Percentiles rank a stretch among this genome's conserved stretches.
Conservation (phyloP, 2,329 filamentous ascomycete species). For the Fusarium chaquense region DNA sequence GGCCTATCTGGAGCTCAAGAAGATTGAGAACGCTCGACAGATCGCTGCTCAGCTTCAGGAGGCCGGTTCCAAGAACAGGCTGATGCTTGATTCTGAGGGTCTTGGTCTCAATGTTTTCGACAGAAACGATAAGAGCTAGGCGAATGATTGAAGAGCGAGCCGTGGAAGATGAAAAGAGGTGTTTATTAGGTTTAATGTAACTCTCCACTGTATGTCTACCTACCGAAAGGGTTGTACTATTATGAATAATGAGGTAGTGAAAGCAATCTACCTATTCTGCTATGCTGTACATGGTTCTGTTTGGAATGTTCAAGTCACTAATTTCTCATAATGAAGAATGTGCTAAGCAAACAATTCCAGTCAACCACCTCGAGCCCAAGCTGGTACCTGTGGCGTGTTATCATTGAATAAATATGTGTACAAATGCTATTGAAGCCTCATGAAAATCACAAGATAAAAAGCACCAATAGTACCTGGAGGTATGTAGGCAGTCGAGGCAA, state of each 20-base stretch:
- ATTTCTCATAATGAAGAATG: background rate
- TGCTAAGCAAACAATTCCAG: background rate
- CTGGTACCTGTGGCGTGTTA: background rate
- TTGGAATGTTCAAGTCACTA: background rate
- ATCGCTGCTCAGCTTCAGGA: constrained; percentile 93
- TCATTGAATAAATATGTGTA: background rate
- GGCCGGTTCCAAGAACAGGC: constrained; percentile 86
- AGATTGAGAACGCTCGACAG: constrained; percentile 93
- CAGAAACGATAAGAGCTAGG: constrained; percentile 57
- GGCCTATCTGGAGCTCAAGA: constrained; percentile 95
- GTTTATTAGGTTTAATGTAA: constrained; percentile 44
- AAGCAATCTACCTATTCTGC: constrained; percentile 44
- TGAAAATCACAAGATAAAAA: background rate
- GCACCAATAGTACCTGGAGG: background rate
- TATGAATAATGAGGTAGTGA: constrained; percentile 45
- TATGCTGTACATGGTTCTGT: constrained; percentile 10
- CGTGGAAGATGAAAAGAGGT: constrained; percentile 15
- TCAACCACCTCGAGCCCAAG: background rate
- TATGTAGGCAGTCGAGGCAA: constrained; percentile 15
- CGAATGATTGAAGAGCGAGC: background rate
- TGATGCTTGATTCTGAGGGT: constrained; percentile 92
- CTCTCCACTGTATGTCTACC: constrained; percentile 63
- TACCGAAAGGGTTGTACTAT: constrained; percentile 50
- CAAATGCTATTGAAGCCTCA: background rate
- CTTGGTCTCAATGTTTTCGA: constrained; percentile 89